Conservation (phyloP, 1,284 basidiomycete genomes). For the Pyrrhoderma noxium region DNA sequence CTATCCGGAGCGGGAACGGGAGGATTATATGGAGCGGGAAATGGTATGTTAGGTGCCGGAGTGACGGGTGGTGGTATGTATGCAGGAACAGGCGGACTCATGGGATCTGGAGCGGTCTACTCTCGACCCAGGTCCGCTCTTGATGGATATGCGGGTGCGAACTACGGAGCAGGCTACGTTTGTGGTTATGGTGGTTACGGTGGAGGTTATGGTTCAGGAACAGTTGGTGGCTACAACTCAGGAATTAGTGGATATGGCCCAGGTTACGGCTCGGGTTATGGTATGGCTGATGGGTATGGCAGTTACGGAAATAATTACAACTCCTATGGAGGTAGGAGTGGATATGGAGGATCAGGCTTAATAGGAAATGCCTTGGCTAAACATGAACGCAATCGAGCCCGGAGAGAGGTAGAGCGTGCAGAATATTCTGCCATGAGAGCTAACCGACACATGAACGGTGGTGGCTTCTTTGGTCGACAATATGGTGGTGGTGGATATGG, state of each 20-base stretch:
- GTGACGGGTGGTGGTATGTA: not conserved
- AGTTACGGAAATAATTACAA: not conserved
- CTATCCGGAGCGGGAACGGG: not conserved
- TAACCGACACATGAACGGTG: not conserved
- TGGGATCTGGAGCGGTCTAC: not conserved
- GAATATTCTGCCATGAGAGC: not conserved
- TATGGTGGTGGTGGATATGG: not conserved
- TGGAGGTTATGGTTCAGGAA: not conserved
- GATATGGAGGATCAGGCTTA: not conserved
- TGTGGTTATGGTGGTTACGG: not conserved
- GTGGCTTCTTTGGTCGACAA: not conserved
- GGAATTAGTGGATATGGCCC: not conserved
- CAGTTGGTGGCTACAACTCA: not conserved
- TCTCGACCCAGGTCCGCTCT: not conserved
- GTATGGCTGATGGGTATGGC: constrained; percentile 1
- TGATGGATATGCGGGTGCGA: constrained; percentile 2
- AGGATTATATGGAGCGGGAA: constrained; percentile 5
- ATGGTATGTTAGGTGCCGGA: constrained; percentile 4
- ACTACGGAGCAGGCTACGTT: constrained; percentile 3
- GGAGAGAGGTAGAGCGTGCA: not conserved
- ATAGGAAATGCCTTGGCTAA: not conserved
- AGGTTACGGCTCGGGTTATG: constrained; percentile 6
- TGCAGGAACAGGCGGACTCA: not conserved
- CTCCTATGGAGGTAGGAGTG: not conserved
- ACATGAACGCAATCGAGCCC: not conserved